Conservation (phyloP, 2,329 filamentous ascomycete species). For the Epichloe coenophiala region DNA sequence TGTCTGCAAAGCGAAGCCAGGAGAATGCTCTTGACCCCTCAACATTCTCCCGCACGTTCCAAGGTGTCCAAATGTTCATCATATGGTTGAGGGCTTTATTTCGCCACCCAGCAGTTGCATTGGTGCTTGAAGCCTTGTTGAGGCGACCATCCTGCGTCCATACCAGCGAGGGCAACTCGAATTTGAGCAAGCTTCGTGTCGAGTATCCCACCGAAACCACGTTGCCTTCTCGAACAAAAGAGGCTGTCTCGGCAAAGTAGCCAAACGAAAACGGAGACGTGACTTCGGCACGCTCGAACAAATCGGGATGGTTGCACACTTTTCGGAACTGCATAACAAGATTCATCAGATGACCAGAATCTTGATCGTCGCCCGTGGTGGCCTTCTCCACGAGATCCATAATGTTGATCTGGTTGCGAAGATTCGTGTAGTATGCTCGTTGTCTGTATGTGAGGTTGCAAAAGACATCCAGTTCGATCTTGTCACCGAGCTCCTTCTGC, state of each 20-base stretch:
- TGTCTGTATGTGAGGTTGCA: slow-evolving; percentile 95
- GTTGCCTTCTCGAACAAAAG: slow-evolving; percentile 79
- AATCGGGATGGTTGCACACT: slow-evolving; percentile 94
- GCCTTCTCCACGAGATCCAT: slow-evolving; percentile 98
- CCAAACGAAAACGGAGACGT: slow-evolving; percentile 71
- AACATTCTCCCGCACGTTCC: slow-evolving; percentile 56
- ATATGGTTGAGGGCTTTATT: slow-evolving; percentile 64
- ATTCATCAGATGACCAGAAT: slow-evolving; percentile 96
- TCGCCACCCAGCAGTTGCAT: slow-evolving; percentile 64
- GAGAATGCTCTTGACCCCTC: slow-evolving; percentile 59
- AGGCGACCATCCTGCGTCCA: slow-evolving; percentile 70
- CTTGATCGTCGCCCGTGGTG: slow-evolving; percentile 83
- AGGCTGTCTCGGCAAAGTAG: slow-evolving; percentile 90
- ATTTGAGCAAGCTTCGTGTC: slow-evolving; percentile 74
- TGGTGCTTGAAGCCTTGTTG: slow-evolving; percentile 58
- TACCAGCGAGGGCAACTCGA: slow-evolving; percentile 67
- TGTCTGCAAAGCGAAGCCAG: slow-evolving; percentile 78
- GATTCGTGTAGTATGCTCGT: slow-evolving; percentile 79
- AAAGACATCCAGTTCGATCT: slow-evolving; percentile 93
- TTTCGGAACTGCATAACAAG: slow-evolving; percentile 99
- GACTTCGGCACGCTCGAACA: slow-evolving; percentile 91
- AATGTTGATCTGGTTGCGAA: slow-evolving; percentile 95
- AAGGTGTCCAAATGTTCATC: slow-evolving; percentile 82
- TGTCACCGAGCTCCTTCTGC: slow-evolving; percentile 96
- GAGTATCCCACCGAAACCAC: slow-evolving; percentile 77